Conservation (phyloP, 495 filamentous ascomycete species). For the Lasiosphaeria miniovina region DNA sequence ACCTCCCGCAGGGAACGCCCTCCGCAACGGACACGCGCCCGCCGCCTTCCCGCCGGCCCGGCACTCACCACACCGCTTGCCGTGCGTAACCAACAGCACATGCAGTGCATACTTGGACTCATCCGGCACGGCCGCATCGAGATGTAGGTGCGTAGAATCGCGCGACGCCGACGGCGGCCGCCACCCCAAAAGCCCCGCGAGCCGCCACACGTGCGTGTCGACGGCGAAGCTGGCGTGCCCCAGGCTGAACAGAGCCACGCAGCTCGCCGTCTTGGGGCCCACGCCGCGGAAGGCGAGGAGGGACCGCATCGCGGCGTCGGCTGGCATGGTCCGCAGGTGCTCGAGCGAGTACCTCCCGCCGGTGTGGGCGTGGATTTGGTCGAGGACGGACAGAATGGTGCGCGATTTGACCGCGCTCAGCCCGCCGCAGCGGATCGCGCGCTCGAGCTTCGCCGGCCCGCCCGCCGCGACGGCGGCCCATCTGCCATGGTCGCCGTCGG, state of each 20-base stretch:
- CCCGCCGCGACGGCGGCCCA: slow-evolving; percentile 73
- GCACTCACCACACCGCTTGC: slow-evolving; percentile 72
- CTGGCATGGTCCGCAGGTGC: slow-evolving; percentile 61
- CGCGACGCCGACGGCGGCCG: slow-evolving; percentile 57
- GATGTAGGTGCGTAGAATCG: slow-evolving; percentile 71
- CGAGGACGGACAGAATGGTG: slow-evolving; percentile 69
- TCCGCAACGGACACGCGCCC: slow-evolving; percentile 2
- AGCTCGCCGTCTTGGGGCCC: slow-evolving; percentile 84
- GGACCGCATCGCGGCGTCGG: slow-evolving; percentile 67
- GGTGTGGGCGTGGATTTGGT: slow-evolving; percentile 57
- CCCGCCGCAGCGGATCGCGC: slow-evolving; percentile 53
- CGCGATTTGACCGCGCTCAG: slow-evolving; percentile 70
- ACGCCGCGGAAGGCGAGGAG: slow-evolving; percentile 76
- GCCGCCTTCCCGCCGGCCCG: slow-evolving; percentile 44
- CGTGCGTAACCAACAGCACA: slow-evolving; percentile 76
- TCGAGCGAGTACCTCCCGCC: slow-evolving; percentile 59
- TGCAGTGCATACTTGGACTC: slow-evolving; percentile 80
- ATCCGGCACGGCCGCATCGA: slow-evolving; percentile 73
- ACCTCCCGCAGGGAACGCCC: background rate
- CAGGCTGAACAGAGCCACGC: slow-evolving; percentile 75
- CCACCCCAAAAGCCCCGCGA: slow-evolving; percentile 78
- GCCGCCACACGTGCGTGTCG: slow-evolving; percentile 78
- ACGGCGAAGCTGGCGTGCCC: slow-evolving; percentile 72
- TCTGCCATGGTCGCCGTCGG: slow-evolving; percentile 48
- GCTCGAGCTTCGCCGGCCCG: slow-evolving; percentile 57